These are phyloP conservation scores for Graphilbum fragrans DNA, from an alignment of 2,329 filamentous ascomycete genomes.

Conservation along the genomic window DNA sequence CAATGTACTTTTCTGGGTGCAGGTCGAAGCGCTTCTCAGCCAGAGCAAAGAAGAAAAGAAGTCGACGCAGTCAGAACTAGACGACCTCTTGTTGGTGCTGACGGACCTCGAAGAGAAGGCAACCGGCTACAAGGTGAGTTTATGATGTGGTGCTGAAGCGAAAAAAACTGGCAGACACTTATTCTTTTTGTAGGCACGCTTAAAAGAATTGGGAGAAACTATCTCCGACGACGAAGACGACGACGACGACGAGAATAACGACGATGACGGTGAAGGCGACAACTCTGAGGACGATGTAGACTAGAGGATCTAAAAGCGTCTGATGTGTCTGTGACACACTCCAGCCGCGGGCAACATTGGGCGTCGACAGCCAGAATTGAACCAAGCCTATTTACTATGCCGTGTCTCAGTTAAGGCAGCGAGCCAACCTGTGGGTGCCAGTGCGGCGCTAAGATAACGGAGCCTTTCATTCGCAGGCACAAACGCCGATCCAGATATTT, in stretches of 20 bases:
- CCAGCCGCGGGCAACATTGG: no score
- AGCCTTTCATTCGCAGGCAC: no score
- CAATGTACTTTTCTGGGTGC: background rate
- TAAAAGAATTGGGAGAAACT: conserved; percentile 54
- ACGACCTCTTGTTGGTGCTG: conserved; percentile 73
- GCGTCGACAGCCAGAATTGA: no score
- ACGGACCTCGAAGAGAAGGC: conserved; percentile 70
- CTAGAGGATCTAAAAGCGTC: no score
- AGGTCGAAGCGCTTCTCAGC: conserved; percentile 21
- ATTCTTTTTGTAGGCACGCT: conserved; percentile 30
- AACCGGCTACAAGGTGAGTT: conserved; percentile 57
- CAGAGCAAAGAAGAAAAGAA: conserved; percentile 51
- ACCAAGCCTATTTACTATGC: no score
- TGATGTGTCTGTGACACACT: no score
- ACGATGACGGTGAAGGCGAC: conserved; percentile 37
- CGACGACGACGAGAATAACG: conserved; percentile 43
- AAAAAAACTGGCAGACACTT: background rate
- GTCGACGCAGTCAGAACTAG: conserved; percentile 58
- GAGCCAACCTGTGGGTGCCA: no score
- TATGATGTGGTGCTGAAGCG: background rate
- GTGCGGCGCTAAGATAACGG: no score
- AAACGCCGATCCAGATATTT: no score
- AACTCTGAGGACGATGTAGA: conserved; percentile 17
- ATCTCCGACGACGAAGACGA: conserved; percentile 70
- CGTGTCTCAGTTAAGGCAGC: no score